Percentiles rank a stretch among this genome's conserved stretches.
Evolutionary conservation across 2,329 filamentous ascomycete species (phyloP).

Genomic region (Sphaerostilbella broomeana): DNA sequence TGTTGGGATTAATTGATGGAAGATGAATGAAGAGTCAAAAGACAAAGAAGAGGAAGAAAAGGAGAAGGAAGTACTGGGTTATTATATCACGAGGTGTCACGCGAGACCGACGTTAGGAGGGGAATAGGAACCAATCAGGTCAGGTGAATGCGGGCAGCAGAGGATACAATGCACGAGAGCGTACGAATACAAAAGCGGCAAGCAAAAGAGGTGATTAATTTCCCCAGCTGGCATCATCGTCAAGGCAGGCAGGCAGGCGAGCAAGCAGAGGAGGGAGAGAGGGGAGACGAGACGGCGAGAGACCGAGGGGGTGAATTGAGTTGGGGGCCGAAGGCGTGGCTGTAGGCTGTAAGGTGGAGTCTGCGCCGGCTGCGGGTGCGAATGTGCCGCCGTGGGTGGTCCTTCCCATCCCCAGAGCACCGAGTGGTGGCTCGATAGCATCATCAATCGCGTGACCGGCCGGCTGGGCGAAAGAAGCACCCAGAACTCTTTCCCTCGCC

Average conservation of each 20-base stretch:
- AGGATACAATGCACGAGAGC: no score
- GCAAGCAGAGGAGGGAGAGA: background rate
- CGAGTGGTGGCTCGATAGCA: conserved; percentile 12
- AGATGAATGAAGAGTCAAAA: background rate
- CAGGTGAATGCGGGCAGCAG: conserved; percentile 4
- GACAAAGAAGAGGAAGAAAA: background rate
- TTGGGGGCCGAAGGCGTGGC: background rate
- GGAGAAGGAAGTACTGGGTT: conserved; percentile 6
- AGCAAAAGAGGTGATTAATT: no score
- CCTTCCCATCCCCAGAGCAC: conserved; percentile 11
- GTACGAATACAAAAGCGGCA: no score
- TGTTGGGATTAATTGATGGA: background rate
- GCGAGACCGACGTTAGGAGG: no score
- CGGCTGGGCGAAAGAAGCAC: conserved; percentile 22
- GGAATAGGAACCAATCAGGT: conserved; percentile 8
- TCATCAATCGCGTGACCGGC: conserved; percentile 29
- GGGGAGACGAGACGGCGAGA: background rate
- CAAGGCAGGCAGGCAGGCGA: no score
- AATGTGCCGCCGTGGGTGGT: conserved; percentile 11
- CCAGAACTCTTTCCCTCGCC: conserved; percentile 1
- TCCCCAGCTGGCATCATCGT: no score
- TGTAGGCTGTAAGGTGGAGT: no score
- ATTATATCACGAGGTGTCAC: conserved; percentile 20
- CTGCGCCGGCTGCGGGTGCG: no score
- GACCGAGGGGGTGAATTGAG: background rate